Evolutionary conservation across 352 stramenopile species (phyloP).

Genomic region (Elongisporangium anandrum): DNA sequence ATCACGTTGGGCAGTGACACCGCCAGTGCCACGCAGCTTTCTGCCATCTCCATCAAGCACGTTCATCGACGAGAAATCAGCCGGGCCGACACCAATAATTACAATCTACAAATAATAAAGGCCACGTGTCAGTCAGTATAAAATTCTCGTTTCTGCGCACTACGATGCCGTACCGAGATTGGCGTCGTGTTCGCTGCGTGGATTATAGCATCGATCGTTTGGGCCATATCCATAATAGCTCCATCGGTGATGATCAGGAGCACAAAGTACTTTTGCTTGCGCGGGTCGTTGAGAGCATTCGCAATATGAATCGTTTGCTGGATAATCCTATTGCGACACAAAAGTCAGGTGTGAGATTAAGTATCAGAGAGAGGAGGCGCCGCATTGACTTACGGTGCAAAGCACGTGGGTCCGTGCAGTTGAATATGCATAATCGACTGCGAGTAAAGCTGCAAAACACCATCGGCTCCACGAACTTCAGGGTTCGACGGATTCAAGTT

Average conservation of each 20-base stretch:
- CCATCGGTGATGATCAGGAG: constrained; percentile 87
- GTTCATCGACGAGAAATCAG: constrained; percentile 69
- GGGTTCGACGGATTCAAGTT: constrained; percentile 63
- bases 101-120: constrained; percentile 38
- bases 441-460: constrained; percentile 66
- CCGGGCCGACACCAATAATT: constrained; percentile 69
- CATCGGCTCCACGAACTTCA: constrained; percentile 66
- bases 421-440: constrained; percentile 46
- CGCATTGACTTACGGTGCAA: constrained; percentile 33
- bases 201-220: constrained; percentile 52
- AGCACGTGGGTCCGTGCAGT: constrained; percentile 52
- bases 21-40: constrained; percentile 36
- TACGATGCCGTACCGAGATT: constrained; percentile 48
- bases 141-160: no score
- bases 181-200: constrained; percentile 45
- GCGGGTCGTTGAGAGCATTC: constrained; percentile 28
- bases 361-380: no score
- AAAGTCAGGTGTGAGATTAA: constrained; percentile 1
- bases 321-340: constrained; percentile 28
- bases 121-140: no score
- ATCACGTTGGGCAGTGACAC: constrained; percentile 37
- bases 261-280: constrained; percentile 82
- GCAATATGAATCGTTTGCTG: constrained; percentile 49
- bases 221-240: constrained; percentile 86
- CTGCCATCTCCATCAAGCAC: constrained; percentile 55